Evolutionary conservation across 2,329 filamentous ascomycete species (phyloP).

Genomic region (Dothiorella sarmentorum): DNA sequence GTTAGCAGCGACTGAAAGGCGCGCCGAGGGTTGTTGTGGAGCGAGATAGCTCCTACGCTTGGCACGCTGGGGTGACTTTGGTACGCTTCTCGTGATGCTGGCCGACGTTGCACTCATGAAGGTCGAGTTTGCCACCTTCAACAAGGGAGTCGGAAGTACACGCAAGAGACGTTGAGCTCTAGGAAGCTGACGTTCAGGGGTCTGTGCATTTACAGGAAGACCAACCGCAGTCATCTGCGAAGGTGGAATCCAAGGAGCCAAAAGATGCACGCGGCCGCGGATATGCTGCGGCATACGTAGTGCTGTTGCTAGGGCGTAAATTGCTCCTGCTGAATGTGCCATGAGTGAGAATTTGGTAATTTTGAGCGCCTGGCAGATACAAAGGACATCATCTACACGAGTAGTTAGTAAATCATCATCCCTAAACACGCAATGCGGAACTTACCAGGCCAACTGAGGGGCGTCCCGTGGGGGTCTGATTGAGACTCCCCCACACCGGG

Average conservation of each 20-base stretch:
- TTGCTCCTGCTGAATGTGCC: slow-evolving; percentile 94
- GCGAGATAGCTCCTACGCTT: slow-evolving; percentile 24
- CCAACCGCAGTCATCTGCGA: slow-evolving; percentile 52
- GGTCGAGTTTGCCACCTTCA: slow-evolving; percentile 91
- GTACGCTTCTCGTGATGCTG: slow-evolving; percentile 64
- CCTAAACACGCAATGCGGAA: slow-evolving; percentile 25
- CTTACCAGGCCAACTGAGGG: slow-evolving; percentile 89
- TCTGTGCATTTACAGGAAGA: slow-evolving; percentile 65
- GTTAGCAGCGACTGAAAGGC: slow-evolving; percentile 30
- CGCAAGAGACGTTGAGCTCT: slow-evolving; percentile 88
- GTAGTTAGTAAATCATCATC: slow-evolving; percentile 32
- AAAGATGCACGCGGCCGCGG: slow-evolving; percentile 84
- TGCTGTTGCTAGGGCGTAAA: slow-evolving; percentile 93
- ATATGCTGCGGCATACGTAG: slow-evolving; percentile 95
- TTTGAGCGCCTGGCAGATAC: slow-evolving; percentile 86
- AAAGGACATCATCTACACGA: slow-evolving; percentile 70
- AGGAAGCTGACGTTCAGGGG: slow-evolving; percentile 78
- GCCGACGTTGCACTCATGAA: slow-evolving; percentile 92
- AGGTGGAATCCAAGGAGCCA: slow-evolving; percentile 96
- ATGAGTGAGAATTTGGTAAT: slow-evolving; percentile 96
- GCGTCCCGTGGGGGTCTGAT: slow-evolving; percentile 77
- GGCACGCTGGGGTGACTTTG: slow-evolving; percentile 27
- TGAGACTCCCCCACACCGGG: slow-evolving; percentile 93
- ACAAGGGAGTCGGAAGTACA: slow-evolving; percentile 80
- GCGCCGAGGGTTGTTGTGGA: slow-evolving; percentile 16